These are phyloP conservation scores for Trichoderma atroviride DNA, from an alignment of 2,329 filamentous ascomycete genomes.

Conservation along the genomic window DNA sequence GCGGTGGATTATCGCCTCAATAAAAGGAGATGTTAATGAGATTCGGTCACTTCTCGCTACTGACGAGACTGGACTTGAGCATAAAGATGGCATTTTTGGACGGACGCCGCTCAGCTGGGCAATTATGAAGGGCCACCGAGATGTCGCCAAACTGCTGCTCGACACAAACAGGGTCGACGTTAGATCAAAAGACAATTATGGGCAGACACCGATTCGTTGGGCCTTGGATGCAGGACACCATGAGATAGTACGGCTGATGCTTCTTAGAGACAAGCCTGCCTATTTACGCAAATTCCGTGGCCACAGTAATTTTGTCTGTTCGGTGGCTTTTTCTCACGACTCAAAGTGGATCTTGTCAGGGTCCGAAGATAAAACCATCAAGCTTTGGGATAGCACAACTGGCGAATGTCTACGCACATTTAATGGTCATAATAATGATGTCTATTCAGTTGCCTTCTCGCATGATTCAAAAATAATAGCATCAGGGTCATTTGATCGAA, in stretches of 20 bases:
- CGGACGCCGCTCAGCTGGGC: not conserved
- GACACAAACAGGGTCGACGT: not conserved
- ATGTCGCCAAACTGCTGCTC: not conserved
- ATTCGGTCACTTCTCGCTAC: not conserved
- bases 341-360: not conserved
- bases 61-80: not conserved
- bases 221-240: not conserved
- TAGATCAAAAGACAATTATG: not conserved
- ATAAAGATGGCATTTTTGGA: not conserved
- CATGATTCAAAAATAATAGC: not conserved
- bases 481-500: not conserved
- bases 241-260: not conserved
- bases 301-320: not conserved
- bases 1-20: not conserved
- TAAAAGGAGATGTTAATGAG: not conserved
- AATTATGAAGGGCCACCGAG: not conserved
- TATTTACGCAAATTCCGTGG: not conserved
- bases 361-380: fast-evolving
- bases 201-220: not conserved
- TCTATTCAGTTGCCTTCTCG: not conserved
- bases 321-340: not conserved
- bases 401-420: not conserved
- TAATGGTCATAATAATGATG: not conserved
- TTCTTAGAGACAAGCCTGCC: not conserved
- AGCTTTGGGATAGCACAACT: not conserved